Base-by-base conservation (phyloP, 352 stramenopile genomes). In the Globisporangium viniferum region DNA sequence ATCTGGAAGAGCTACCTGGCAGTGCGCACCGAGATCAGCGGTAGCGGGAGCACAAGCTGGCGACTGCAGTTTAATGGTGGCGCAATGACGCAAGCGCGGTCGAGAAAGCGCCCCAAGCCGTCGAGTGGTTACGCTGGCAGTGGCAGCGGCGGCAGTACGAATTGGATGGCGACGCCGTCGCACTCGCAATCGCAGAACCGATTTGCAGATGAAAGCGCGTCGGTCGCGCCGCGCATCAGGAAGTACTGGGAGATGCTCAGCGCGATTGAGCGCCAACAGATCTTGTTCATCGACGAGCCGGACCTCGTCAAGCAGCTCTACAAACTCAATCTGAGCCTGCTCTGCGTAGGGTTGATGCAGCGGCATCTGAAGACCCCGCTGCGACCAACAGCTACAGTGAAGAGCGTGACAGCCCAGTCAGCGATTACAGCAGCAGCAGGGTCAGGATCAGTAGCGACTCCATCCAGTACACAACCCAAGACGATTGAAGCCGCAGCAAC, bases 301-400 rank as follows among this genome's bases (percentile, higher is more conserved):
- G 88, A 95, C 22, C 79, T 93, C 7, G 88, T 95, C 10, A 95
- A 93, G 75, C 85, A 93, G 60, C 73, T 95, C 3, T 95, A 95
- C 70, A 95, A 95, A 61, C 75, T 95, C n/a, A 95, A 95, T 27
- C 66, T 93, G 57, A 93, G 85, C 44, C 75, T 95, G 54, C 69
- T 95, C 8, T 95, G 88, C 60, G 88, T 95, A 4, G 88, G 88
- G 20, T 73, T 95, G 24, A 92, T 95, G 85, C 88, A 93, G 59
- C 81, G 85, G 10, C 88, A 93, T 49, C 76, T 95, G 59, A 93
- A 91, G 75, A 78, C 73, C 1, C 76, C 77, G 3, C 67, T 73
- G 51, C 66, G 62, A 67, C 24, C 29, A 31, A 74, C 59, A 18
- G 44, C 64, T 51, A 64, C 31, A 22, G 24, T 44, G 18, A 18